These are phyloP conservation scores for Entomophthora muscae DNA, from an alignment of 371 early-diverging fungal genomes.

Conservation along the genomic window DNA sequence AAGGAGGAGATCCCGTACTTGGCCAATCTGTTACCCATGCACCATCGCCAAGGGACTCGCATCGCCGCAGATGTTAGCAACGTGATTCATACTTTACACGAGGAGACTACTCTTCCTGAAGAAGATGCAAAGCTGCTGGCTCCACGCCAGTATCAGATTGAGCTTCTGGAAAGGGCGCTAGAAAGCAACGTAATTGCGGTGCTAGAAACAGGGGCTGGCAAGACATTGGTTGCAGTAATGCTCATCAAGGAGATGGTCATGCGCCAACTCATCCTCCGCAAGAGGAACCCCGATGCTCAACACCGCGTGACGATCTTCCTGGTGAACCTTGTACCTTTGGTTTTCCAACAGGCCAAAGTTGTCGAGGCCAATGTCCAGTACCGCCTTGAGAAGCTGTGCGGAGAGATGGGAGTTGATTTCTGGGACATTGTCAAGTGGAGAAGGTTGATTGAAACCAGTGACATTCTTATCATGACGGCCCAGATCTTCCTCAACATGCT, in stretches of 20 bases:
- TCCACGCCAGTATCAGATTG: slow-evolving; percentile 62
- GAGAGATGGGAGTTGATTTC: slow-evolving; percentile 42
- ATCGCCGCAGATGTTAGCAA: too few relatives aligned
- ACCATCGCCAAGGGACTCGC: too few relatives aligned
- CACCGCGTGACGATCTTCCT: slow-evolving; percentile 46
- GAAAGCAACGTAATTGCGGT: slow-evolving; percentile 64
- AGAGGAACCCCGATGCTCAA: background rate
- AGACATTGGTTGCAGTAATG: slow-evolving; percentile 75
- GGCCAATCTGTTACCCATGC: too few relatives aligned
- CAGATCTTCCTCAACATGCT: slow-evolving; percentile 63
- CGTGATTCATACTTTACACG: too few relatives aligned
- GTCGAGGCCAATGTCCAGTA: slow-evolving; percentile 42
- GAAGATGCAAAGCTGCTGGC: slow-evolving; percentile 14
- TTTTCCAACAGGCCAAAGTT: slow-evolving; percentile 62
- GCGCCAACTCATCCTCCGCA: slow-evolving; percentile 6
- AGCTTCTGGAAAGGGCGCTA: slow-evolving; percentile 44
- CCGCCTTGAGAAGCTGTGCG: slow-evolving; percentile 36
- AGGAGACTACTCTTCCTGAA: too few relatives aligned
- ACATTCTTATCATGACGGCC: slow-evolving; percentile 75
- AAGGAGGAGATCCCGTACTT: too few relatives aligned
- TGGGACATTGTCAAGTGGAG: slow-evolving; percentile 43
- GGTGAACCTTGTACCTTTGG: slow-evolving; percentile 74
- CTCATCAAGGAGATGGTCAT: slow-evolving; percentile 47
- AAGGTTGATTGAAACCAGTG: slow-evolving; percentile 25
- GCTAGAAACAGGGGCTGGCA: slow-evolving; percentile 85